Evolutionary conservation across 768 basidiomycete species (phyloP), one percentile per base, ranked within the genome.

Genomic region (Trametes punicea): DNA sequence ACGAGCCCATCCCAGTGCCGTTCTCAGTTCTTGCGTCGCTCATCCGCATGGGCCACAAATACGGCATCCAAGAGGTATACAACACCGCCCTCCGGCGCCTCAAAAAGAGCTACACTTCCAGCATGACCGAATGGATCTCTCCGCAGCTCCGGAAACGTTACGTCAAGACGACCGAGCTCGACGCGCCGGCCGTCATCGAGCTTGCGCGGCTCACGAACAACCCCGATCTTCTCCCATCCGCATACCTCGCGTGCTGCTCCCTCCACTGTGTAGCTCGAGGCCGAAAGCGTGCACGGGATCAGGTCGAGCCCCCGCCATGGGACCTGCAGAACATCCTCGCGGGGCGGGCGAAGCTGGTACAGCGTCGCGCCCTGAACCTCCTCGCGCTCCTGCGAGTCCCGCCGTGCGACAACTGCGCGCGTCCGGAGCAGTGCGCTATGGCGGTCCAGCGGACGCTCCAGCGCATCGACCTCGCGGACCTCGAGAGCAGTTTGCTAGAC

Each of bases 41-140:
- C 45, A 31, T 53, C 38, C 51, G 57, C 20, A 39, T 58, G 31
- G 27, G 25, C 0, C 50, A 58, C 34, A 58, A 58, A 33, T 58
- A 58, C 31, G 38, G 26, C 16, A 36, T 58, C 7, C 49, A 44
- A 36, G 34, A 30, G 9, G 7, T 57, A 6, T 26, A 34, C 16
- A 26, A 57, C 23, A 27, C 40, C 15, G 56, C 41, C 16, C 48
- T 57, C 13, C 9, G 40, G 5, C 46, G 39, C 6, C 46, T 56
- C 6, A 48, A 34, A 40, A 48, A 33, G 38, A 52, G 20, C 39
- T 56, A 55, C 23, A 25, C 59, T 2, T 27, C 48, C 18, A 21
- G 38, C 27, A 30, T 60, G 18, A 11, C 36, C 7, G 20, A 8
- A 10, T 60, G 58, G 58, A 6, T 15, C 3, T 30, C 23, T 20